Evolutionary conservation across 768 basidiomycete species (phyloP).

Genomic region (Tephrocybe rancida): DNA sequence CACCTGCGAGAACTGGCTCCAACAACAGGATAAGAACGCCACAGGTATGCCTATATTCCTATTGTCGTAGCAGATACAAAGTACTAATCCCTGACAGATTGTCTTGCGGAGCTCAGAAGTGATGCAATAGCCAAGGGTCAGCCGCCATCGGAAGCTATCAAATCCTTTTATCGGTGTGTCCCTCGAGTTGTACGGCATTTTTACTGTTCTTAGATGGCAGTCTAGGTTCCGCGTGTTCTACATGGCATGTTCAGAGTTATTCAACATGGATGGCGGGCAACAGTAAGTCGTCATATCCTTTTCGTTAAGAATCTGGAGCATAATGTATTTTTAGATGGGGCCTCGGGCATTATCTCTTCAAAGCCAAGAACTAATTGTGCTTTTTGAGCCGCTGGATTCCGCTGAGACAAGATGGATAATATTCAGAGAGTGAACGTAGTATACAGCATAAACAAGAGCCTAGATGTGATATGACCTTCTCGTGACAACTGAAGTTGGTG

Average conservation of each 20-base stretch:
- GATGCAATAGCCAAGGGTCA: constrained; percentile 51
- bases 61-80: not conserved
- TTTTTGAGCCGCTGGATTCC: not conserved
- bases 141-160: constrained; percentile 50
- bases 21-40: constrained; percentile 54
- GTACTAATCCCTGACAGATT: constrained; percentile 26
- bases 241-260: constrained; percentile 71
- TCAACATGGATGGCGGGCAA: constrained; percentile 60
- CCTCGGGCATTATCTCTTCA: constrained; percentile 59
- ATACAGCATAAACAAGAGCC: constrained; percentile 6
- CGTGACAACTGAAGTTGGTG: not conserved
- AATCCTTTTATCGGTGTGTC: constrained; percentile 55
- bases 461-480: not conserved
- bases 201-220: not conserved
- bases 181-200: not conserved
- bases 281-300: constrained; percentile 44
- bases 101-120: constrained; percentile 47
- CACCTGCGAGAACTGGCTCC: constrained; percentile 69
- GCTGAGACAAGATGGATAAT: not conserved
- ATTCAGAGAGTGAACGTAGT: not conserved
- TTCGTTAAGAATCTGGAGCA: constrained; percentile 8
- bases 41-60: constrained; percentile 27
- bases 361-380: constrained; percentile 21
- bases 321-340: constrained; percentile 45
- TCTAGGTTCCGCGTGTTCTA: constrained; percentile 72